A percentile compares a stretch with the other conserved stretches of the same genome.
These are phyloP conservation scores for Chlamydomonas sp. DNA, from an alignment of 139 green algal genomes.

Conservation along the genomic window DNA sequence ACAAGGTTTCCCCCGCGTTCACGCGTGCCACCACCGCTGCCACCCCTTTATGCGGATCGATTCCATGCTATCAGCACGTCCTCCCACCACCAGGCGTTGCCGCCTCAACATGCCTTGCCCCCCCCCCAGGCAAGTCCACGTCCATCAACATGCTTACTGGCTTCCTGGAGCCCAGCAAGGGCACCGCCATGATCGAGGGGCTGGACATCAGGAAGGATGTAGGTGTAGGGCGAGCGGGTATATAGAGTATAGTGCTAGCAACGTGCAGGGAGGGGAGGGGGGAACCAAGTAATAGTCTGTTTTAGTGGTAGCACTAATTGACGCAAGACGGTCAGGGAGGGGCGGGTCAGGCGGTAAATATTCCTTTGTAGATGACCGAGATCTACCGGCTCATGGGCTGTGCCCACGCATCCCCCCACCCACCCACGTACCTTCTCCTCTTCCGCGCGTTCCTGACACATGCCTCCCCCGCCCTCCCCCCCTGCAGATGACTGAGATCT, in stretches of 20 bases:
- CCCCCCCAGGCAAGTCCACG: constrained; percentile 73
- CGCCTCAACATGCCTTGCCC: neutral
- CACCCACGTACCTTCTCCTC: no score
- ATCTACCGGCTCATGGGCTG: constrained; percentile 48
- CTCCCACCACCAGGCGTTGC: neutral
- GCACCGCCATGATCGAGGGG: constrained; percentile 65
- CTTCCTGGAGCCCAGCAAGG: constrained; percentile 65
- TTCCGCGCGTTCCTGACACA: neutral
- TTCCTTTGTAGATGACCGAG: neutral
- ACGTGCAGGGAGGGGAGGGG: neutral
- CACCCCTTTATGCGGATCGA: no score
- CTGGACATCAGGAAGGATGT: constrained; percentile 51
- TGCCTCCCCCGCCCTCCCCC: neutral
- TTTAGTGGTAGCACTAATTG: no score
- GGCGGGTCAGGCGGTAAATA: no score
- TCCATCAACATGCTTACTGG: constrained; percentile 83
- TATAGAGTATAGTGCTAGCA: neutral
- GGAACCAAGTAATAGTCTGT: no score
- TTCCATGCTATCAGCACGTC: neutral
- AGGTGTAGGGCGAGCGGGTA: neutral
- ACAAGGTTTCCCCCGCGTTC: no score
- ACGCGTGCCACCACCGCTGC: no score
- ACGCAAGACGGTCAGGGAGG: no score
- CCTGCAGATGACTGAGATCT: constrained; percentile 23
- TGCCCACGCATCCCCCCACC: no score